Evolutionary conservation across 768 basidiomycete species (phyloP).

Genomic region (Coprinellus aureogranulatus): DNA sequence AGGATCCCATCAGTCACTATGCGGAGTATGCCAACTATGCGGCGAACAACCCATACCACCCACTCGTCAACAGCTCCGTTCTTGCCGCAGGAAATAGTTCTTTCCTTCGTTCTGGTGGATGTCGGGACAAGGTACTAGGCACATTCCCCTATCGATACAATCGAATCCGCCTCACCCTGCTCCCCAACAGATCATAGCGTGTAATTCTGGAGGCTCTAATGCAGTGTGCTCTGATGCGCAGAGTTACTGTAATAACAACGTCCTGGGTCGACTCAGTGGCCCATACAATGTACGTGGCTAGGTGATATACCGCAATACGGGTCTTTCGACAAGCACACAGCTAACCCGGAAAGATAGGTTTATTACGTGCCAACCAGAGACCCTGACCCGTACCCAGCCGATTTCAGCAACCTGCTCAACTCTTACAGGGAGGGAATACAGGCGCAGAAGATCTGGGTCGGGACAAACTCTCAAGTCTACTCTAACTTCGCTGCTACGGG

Average conservation of each 20-base stretch:
- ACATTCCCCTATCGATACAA: too few relatives aligned
- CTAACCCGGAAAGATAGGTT: too few relatives aligned
- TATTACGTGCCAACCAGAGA: slow-evolving; percentile 46
- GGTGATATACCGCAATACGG: too few relatives aligned
- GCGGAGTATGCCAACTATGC: slow-evolving; percentile 59
- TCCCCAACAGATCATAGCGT: slow-evolving; percentile 44
- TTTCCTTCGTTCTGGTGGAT: slow-evolving; percentile 44
- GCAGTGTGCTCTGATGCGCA: slow-evolving; percentile 57
- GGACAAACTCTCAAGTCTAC: slow-evolving; percentile 42
- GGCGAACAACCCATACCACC: slow-evolving; percentile 52
- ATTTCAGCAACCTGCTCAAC: slow-evolving; percentile 30
- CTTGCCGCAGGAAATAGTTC: slow-evolving; percentile 42
- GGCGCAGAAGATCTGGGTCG: slow-evolving; percentile 41
- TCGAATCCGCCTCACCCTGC: too few relatives aligned
- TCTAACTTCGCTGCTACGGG: slow-evolving; percentile 44
- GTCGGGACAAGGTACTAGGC: slow-evolving; percentile 53
- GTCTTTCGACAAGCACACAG: too few relatives aligned
- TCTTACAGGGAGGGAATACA: slow-evolving; percentile 38
- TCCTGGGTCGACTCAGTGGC: too few relatives aligned
- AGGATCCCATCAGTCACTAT: slow-evolving; percentile 52
- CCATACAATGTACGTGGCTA: too few relatives aligned
- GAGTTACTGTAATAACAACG: slow-evolving; percentile 54
- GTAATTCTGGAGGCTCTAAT: slow-evolving; percentile 48
- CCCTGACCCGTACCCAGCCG: slow-evolving; percentile 50
- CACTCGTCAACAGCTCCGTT: slow-evolving; percentile 44